Base-by-base conservation (phyloP, 305 asterid species). In the Solanum aculeatissimum region DNA sequence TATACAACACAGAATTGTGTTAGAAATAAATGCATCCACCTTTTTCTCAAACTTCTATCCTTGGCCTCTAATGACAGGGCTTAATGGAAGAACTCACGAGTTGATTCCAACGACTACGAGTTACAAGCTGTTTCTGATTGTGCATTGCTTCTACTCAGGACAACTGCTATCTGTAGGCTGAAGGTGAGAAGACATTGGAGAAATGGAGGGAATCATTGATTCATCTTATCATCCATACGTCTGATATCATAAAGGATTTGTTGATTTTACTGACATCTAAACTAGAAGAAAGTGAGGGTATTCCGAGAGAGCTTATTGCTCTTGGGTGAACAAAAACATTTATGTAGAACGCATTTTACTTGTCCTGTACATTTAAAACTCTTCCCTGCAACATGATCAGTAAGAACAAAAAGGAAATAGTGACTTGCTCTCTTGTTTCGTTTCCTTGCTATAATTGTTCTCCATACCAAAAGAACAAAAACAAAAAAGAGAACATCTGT, bases 61-160 rank as follows among this genome's bases (percentile, higher is more conserved):
- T 9, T 47, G 1, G 62, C 81, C 35, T 49, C 43, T 25, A 75
- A 47, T 32, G 18, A 43, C 68, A 83, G 85, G 85, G 85, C 23
- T 68, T 83, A 49, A 83, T 83, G 85, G 85, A 83, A 72, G 80
- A 83, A 72, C 85, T 83, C 38, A 83, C 68, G 18, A 83, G 85
- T 83, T 83, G 85, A 83, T 4, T 49, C 65, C 1, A 47, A 14
- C 10, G n/a, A 75, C 21, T 25, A 15, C 2, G 3, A 74, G 60
- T 47, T 47, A 75, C 16, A 27, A 25, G 81, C 16, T 47, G 23
- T 25, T 47, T 35, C 40, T 35, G 6, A 35, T 35, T 35, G 40
- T 35, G 40, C 40, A 35, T 35, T 35, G 38, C 38, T 32, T 32
- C 38, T 32, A 32, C 7, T 5, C 40, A 35, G 40, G 40, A 7